Conservation (phyloP, 331 rosid species). For the Quercus lobata region DNA sequence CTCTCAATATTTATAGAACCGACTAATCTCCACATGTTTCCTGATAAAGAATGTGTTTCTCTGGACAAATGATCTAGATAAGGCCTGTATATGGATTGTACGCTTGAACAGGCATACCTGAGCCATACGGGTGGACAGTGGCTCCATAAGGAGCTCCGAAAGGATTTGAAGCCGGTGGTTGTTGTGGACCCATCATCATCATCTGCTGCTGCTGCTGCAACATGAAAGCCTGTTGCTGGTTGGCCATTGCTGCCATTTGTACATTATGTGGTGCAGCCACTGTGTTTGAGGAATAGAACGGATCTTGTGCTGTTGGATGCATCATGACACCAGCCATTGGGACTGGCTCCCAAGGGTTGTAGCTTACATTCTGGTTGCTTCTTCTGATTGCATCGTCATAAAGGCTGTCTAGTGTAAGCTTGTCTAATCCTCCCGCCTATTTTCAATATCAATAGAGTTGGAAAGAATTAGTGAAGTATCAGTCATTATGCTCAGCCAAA, state of each 20-base stretch:
- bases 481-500: neutral
- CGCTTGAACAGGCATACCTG: constrained; percentile 88
- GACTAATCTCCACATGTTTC: constrained; percentile 14
- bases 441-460: constrained; percentile 8
- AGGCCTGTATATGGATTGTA: constrained; percentile 85
- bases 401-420: constrained; percentile 91
- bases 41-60: constrained; percentile 10
- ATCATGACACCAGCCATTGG: constrained; percentile 48
- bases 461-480: neutral
- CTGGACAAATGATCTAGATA: constrained; percentile 42
- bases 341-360: constrained; percentile 91
- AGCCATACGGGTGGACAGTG: constrained; percentile 56
- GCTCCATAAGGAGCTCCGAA: constrained; percentile 83
- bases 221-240: constrained; percentile 90
- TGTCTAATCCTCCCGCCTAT: constrained; percentile 96
- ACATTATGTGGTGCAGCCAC: constrained; percentile 83
- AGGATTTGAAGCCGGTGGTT: constrained; percentile 57
- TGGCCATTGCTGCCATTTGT: constrained; percentile 88
- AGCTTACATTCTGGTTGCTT: constrained; percentile 80
- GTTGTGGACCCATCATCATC: constrained; percentile 85
- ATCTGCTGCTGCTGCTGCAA: constrained; percentile 61
- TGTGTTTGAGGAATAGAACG: constrained; percentile 61
- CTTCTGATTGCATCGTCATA: constrained; percentile 93
- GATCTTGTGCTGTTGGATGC: constrained; percentile 75
- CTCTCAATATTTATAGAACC: constrained; percentile 21